phyloP scores from a whole-genome alignment of 306 rosid genomes.

The Amphicarpaea edgeworthii region DNA sequence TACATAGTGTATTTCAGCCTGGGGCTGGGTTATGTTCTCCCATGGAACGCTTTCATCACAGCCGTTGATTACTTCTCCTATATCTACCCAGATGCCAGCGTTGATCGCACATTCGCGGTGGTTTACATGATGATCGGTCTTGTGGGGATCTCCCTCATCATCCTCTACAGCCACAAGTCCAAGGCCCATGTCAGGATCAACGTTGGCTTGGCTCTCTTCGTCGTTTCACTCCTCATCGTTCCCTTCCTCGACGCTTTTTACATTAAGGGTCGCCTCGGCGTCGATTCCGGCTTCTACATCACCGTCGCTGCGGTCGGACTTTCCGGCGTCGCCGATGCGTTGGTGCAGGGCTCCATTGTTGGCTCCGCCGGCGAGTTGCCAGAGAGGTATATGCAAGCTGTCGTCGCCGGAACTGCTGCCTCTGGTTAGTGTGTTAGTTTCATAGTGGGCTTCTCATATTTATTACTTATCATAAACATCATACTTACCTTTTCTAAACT shows the following conservation, averaged over 20 bases:
- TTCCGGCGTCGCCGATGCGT: slow-evolving; percentile 71
- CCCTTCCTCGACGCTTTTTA: slow-evolving; percentile 68
- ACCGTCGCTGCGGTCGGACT: slow-evolving; percentile 62
- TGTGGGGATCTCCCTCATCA: slow-evolving; percentile 58
- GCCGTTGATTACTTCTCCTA: slow-evolving; percentile 89
- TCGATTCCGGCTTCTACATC: slow-evolving; percentile 70
- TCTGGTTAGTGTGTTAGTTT: too few species aligned
- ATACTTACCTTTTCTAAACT: too few species aligned
- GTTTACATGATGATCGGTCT: slow-evolving; percentile 69
- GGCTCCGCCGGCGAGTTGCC: slow-evolving; percentile 93
- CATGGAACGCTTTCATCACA: slow-evolving; percentile 95
- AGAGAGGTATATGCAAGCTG: slow-evolving; percentile 84
- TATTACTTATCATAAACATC: too few species aligned
- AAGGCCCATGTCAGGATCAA: slow-evolving; percentile 68
- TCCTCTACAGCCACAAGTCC: slow-evolving; percentile 70
- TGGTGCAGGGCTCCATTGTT: slow-evolving; percentile 80
- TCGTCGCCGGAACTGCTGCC: slow-evolving; percentile 87
- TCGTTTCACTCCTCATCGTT: slow-evolving; percentile 61
- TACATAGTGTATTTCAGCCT: slow-evolving; percentile 78
- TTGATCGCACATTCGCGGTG: slow-evolving; percentile 86
- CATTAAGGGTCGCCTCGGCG: slow-evolving; percentile 76
- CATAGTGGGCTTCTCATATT: too few species aligned
- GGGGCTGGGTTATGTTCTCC: slow-evolving; percentile 85
- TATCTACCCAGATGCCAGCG: slow-evolving; percentile 81
- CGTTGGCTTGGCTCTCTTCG: slow-evolving; percentile 67